A percentile compares a stretch with the other conserved stretches of the same genome.
Evolutionary conservation across 2,329 filamentous ascomycete genomes (phyloP).

Genomic region (Aspergillus sp.): DNA sequence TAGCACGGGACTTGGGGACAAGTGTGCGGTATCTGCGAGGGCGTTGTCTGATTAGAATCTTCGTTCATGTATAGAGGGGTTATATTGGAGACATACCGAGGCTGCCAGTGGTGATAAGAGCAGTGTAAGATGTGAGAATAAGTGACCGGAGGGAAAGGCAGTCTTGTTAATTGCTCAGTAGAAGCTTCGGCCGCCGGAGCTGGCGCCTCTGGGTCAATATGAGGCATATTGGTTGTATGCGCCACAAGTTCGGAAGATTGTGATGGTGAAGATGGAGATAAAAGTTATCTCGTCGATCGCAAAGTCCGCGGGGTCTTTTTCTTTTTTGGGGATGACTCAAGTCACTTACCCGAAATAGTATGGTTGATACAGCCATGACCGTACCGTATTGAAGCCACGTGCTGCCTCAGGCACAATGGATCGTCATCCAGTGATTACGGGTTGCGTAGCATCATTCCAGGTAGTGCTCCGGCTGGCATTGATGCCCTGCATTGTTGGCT

Average conservation of each 20-base stretch:
- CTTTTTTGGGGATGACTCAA: slow-evolving; percentile 18
- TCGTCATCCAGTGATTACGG: slow-evolving; percentile 12
- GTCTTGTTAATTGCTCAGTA: slow-evolving; percentile 29
- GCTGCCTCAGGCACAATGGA: slow-evolving; percentile 24
- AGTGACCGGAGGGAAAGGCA: slow-evolving; percentile 80
- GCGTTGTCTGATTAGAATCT: not conserved
- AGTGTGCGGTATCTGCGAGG: slow-evolving; percentile 68
- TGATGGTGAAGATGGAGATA: not conserved
- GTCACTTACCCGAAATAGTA: slow-evolving; percentile 11
- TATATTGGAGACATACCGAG: slow-evolving; percentile 55
- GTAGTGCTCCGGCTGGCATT: not conserved
- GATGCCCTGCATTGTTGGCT: slow-evolving; percentile 10
- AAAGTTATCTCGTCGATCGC: slow-evolving; percentile 2
- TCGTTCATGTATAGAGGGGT: slow-evolving; percentile 15
- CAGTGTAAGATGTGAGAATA: slow-evolving; percentile 89
- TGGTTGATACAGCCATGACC: slow-evolving; percentile 11
- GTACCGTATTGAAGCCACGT: slow-evolving; percentile 13
- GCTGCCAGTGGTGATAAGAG: slow-evolving; percentile 91
- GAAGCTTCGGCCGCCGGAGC: slow-evolving; percentile 15
- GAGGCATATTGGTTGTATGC: slow-evolving; percentile 28
- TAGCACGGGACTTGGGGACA: slow-evolving; percentile 82
- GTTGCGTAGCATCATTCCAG: slow-evolving; percentile 8
- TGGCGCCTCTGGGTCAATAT: slow-evolving; percentile 27
- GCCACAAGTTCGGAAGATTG: not conserved
- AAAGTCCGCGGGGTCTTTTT: slow-evolving; percentile 11